phyloP scores from a whole-genome alignment of 257 asterid species.

The Solanum chmielewskii region DNA sequence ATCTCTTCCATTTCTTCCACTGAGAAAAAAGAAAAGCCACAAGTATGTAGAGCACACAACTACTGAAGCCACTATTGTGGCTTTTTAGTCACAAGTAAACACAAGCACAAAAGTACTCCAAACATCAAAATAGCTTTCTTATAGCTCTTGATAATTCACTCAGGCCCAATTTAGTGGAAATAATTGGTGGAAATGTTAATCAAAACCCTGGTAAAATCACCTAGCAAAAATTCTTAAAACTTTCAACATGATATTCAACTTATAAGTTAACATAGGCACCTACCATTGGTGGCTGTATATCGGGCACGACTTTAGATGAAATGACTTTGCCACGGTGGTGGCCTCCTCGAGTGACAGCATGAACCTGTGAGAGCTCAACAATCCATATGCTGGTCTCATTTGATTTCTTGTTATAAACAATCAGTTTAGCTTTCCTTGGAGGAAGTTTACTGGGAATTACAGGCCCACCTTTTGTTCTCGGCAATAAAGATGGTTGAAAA shows the following conservation, averaged over 20 bases:
- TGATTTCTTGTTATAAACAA: constrained; percentile 16
- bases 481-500: constrained; percentile 18
- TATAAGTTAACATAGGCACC: neutral
- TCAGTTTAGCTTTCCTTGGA: constrained; percentile 15
- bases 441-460: constrained; percentile 21
- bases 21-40: neutral
- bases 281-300: constrained; percentile 23
- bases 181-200: neutral
- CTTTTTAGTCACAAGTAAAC: neutral
- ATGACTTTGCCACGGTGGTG: constrained; percentile 23
- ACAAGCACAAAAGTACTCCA: neutral
- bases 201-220: neutral
- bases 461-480: constrained; percentile 20
- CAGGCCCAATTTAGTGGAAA: neutral
- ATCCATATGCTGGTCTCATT: constrained; percentile 23
- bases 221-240: neutral
- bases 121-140: neutral
- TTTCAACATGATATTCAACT: neutral
- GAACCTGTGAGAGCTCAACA: constrained; percentile 19
- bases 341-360: constrained; percentile 26
- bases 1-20: neutral
- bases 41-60: neutral
- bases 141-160: neutral
- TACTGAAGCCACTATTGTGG: neutral
- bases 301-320: constrained; percentile 17